Percentiles rank a stretch among this genome's conserved stretches.
phyloP scores from a whole-genome alignment of 192 early-diverging fungal species.

The Phycomyces blakesleeanus region DNA sequence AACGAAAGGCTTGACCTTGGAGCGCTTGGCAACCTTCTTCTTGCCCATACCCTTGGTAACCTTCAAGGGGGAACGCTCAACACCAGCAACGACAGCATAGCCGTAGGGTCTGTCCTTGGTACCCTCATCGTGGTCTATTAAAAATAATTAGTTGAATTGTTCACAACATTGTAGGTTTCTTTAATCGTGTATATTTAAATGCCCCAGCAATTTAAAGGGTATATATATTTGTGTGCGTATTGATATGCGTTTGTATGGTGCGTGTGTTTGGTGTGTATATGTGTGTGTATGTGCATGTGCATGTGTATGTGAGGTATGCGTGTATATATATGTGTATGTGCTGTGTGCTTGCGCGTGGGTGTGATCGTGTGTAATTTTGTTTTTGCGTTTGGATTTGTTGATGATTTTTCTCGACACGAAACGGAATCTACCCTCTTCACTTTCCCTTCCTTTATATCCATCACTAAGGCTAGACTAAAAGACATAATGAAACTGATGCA shows the following conservation, averaged over 20 bases:
- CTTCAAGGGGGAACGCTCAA: conserved; percentile 96
- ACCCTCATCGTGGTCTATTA: conserved; percentile 86
- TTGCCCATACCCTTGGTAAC: conserved; percentile 93
- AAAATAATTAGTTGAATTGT: neutral
- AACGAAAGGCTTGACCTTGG: conserved; percentile 98
- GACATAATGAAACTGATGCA: conserved; percentile 32
- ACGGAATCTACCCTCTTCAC: conserved; percentile 50
- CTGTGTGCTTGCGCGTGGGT: no score
- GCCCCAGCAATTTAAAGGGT: no score
- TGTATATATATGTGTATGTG: no score
- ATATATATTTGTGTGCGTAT: no score
- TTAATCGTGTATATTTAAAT: neutral
- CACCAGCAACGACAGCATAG: conserved; percentile 97
- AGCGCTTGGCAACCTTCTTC: conserved; percentile 94
- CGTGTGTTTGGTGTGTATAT: no score
- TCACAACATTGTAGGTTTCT: conserved; percentile 13
- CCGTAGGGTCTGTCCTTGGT: conserved; percentile 95
- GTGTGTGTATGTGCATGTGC: no score
- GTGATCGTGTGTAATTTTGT: no score
- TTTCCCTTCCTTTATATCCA: conserved; percentile 85
- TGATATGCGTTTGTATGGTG: no score
- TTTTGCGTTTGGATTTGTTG: no score
- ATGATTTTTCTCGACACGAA: neutral
- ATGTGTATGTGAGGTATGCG: no score
- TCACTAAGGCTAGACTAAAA: conserved; percentile 7